phyloP scores from a whole-genome alignment of 768 basidiomycete species.

The Termitomyces sp. region DNA sequence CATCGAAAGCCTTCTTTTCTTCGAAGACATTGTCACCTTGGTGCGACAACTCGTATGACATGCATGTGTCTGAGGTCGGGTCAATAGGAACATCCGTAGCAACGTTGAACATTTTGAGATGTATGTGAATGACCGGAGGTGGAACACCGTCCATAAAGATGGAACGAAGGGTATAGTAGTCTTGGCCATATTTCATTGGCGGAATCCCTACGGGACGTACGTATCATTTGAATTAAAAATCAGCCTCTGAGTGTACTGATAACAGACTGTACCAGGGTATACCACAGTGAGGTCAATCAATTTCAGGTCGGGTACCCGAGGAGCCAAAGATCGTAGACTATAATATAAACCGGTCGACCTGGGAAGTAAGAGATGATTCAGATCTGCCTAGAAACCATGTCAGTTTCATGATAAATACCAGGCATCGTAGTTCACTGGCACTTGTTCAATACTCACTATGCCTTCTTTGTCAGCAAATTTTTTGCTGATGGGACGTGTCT shows the following conservation, averaged over 20 bases:
- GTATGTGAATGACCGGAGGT: conserved; percentile 84
- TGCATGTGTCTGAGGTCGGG: conserved; percentile 27
- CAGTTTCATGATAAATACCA: not conserved
- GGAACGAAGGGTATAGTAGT: conserved; percentile 84
- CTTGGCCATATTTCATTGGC: conserved; percentile 74
- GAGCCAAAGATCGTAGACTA: conserved; percentile 73
- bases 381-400: conserved; percentile 54
- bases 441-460: conserved; percentile 54
- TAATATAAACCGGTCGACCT: conserved; percentile 89
- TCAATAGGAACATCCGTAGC: conserved; percentile 61
- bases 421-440: not conserved
- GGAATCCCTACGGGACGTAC: conserved; percentile 55
- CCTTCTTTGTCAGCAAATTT: conserved; percentile 86
- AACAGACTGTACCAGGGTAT: conserved; percentile 66
- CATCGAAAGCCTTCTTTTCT: conserved; percentile 67
- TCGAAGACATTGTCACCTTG: conserved; percentile 47
- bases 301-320: conserved; percentile 70
- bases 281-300: conserved; percentile 89
- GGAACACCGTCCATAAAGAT: conserved; percentile 78
- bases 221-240: not conserved
- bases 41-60: conserved; percentile 18
- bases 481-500: conserved; percentile 81
- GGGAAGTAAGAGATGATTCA: conserved; percentile 78
- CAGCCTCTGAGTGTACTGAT: not conserved
- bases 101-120: conserved; percentile 76